phyloP scores from a whole-genome alignment of 164 flowering plant genomes.

The Kalanchoe fedtschenkoi region DNA sequence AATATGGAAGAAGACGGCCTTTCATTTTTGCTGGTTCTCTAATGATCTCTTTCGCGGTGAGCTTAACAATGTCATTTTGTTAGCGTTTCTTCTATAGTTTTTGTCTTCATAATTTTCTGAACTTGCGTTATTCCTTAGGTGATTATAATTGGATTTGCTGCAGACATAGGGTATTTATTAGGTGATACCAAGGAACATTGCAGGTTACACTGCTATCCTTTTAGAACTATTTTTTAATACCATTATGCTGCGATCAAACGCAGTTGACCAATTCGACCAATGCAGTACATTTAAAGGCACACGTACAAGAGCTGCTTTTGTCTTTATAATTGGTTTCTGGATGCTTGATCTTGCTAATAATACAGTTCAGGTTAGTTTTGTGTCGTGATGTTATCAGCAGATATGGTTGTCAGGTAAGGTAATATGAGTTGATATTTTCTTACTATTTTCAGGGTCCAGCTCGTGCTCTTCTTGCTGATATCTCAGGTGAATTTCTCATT shows the following conservation, averaged over 20 bases:
- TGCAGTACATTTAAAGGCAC: slow-evolving; percentile 89
- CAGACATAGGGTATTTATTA: slow-evolving; percentile 91
- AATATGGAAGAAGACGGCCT: slow-evolving; percentile 94
- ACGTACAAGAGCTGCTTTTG: slow-evolving; percentile 76
- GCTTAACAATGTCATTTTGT: slow-evolving; percentile 12
- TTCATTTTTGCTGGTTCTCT: slow-evolving; percentile 83
- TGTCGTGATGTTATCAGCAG: neutral
- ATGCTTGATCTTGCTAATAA: slow-evolving; percentile 98
- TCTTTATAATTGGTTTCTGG: slow-evolving; percentile 91
- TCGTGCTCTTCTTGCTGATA: slow-evolving; percentile 97
- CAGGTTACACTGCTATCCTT: slow-evolving; percentile 40
- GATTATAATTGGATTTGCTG: slow-evolving; percentile 94
- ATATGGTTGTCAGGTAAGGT: neutral
- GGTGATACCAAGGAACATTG: slow-evolving; percentile 91
- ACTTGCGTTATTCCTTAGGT: slow-evolving; percentile 50
- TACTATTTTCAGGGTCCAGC: slow-evolving; percentile 79
- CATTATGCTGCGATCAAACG: neutral
- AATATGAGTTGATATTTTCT: slow-evolving; percentile 2
- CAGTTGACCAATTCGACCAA: slow-evolving; percentile 10
- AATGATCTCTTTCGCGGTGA: slow-evolving; percentile 83
- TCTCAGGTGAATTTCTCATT: slow-evolving; percentile 51
- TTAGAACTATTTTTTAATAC: neutral
- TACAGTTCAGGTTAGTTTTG: slow-evolving; percentile 74
- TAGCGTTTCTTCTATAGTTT: neutral
- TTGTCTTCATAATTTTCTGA: slow-evolving; percentile 20